Conservation (phyloP, 192 early-diverging fungal genomes). For the Diversispora epigaea region DNA sequence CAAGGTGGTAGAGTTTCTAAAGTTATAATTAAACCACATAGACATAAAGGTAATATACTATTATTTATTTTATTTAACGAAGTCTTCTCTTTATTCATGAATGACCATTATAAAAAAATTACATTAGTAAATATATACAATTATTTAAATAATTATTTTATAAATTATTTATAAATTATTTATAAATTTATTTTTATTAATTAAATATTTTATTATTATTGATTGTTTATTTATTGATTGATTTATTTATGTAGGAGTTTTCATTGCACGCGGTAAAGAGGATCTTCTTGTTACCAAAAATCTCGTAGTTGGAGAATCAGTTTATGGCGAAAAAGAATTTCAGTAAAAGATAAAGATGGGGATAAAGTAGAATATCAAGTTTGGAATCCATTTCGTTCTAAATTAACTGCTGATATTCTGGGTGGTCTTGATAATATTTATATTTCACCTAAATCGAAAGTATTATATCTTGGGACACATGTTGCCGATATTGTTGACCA, state of each 20-base stretch:
- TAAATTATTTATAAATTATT: constrained; percentile 1
- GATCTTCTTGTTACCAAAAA: constrained; percentile 99
- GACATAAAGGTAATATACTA: constrained; percentile 68
- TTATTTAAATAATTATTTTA: not conserved
- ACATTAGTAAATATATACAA: too few relatives aligned
- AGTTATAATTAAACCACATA: constrained; percentile 95
- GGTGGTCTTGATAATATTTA: constrained; percentile 95
- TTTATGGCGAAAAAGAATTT: constrained; percentile 98
- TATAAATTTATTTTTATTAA: not conserved
- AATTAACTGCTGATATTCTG: constrained; percentile 95
- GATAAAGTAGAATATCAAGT: constrained; percentile 98
- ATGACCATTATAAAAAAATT: too few relatives aligned
- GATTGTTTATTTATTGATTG: not conserved
- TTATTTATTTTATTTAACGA: not conserved
- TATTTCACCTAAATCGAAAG: constrained; percentile 94
- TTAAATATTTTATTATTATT: not conserved
- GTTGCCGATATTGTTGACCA: constrained; percentile 97
- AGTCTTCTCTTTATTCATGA: too few relatives aligned
- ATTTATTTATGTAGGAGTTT: constrained; percentile 61
- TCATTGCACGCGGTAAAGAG: constrained; percentile 98
- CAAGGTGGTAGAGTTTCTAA: constrained; percentile 78
- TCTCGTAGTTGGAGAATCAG: constrained; percentile 93
- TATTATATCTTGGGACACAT: constrained; percentile 97
- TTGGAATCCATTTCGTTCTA: constrained; percentile 99
- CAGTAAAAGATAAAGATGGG: constrained; percentile 90